A percentile compares a stretch with the other conserved stretches of the same genome.
These are phyloP conservation scores for Cubamyces lactineus DNA, from an alignment of 768 basidiomycete genomes.

Conservation along the genomic window DNA sequence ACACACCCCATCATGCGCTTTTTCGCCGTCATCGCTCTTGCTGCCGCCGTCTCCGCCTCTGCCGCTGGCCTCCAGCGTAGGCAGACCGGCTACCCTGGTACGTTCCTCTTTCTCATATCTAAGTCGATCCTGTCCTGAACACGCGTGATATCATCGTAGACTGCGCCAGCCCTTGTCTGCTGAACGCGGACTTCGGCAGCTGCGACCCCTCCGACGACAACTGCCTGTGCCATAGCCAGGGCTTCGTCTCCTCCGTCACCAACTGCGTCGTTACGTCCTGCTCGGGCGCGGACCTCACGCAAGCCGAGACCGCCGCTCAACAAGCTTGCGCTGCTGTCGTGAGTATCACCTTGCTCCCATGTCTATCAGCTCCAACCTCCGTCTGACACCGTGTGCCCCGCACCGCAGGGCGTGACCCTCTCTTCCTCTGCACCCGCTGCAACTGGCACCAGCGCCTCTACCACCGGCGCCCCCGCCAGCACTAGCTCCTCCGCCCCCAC, in stretches of 20 bases:
- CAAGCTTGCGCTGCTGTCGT: conserved; percentile 34
- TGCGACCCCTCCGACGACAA: conserved; percentile 54
- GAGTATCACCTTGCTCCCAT: conserved; percentile 13
- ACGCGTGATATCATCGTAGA: conserved; percentile 36
- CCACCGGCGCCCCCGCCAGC: conserved; percentile 17
- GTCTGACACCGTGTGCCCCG: not conserved
- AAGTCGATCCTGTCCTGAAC: not conserved
- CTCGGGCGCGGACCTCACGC: conserved; percentile 27
- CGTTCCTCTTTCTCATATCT: not conserved
- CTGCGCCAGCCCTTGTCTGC: conserved; percentile 56
- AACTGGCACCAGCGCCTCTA: not conserved
- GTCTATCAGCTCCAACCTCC: too few relatives aligned
- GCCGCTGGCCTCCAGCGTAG: conserved; percentile 23
- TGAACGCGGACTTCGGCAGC: conserved; percentile 43
- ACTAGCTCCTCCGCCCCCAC: conserved; percentile 8
- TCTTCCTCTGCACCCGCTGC: conserved; percentile 27
- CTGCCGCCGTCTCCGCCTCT: conserved; percentile 39
- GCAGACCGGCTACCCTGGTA: conserved; percentile 18
- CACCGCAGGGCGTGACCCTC: conserved; percentile 56
- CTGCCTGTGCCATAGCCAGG: conserved; percentile 45
- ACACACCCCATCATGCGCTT: conserved; percentile 53
- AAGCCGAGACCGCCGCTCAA: conserved; percentile 32
- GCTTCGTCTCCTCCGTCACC: conserved; percentile 34
- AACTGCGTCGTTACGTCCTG: conserved; percentile 35
- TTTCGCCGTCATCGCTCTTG: conserved; percentile 42